phyloP scores from a whole-genome alignment of 352 stramenopile species.

The Elongisporangium undulatum region DNA sequence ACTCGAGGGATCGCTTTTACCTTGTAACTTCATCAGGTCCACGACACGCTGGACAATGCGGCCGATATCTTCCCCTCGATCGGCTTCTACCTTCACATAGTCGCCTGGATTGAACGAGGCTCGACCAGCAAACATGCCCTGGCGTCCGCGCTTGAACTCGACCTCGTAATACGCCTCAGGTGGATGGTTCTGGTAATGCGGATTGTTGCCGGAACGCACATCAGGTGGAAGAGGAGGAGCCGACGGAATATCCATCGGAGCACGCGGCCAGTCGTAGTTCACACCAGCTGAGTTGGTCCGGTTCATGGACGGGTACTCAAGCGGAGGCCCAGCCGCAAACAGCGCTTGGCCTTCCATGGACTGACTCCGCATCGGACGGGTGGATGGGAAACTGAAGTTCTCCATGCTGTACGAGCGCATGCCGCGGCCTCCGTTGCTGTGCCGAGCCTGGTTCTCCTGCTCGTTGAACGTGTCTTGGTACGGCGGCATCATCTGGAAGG shows the following conservation, averaged over 20 bases:
- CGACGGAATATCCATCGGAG: slow-evolving; percentile 24
- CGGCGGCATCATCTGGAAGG: slow-evolving; percentile 30
- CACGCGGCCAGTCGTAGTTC: slow-evolving; percentile 62
- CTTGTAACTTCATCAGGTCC: slow-evolving; percentile 75
- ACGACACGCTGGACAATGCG: slow-evolving; percentile 88
- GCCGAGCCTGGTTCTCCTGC: slow-evolving; percentile 44
- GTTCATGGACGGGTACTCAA: slow-evolving; percentile 55
- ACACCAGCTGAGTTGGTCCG: slow-evolving; percentile 59
- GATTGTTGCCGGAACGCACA: slow-evolving; percentile 14
- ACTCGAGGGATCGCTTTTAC: slow-evolving; percentile 19
- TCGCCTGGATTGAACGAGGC: slow-evolving; percentile 88
- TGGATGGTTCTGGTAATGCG: slow-evolving; percentile 48
- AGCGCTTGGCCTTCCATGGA: slow-evolving; percentile 70
- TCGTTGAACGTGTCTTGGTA: slow-evolving; percentile 63
- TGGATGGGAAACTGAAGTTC: slow-evolving; percentile 46
- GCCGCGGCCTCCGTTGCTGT: slow-evolving; percentile 32
- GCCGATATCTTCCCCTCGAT: slow-evolving; percentile 96
- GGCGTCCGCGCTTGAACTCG: slow-evolving; percentile 94
- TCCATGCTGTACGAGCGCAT: slow-evolving; percentile 81
- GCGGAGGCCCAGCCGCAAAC: slow-evolving; percentile 35
- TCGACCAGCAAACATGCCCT: slow-evolving; percentile 88
- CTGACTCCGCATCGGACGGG: slow-evolving; percentile 59
- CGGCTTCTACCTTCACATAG: slow-evolving; percentile 97
- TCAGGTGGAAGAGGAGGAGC: slow-evolving; percentile 67
- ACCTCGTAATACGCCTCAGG: slow-evolving; percentile 91